A percentile compares a stretch with the other conserved stretches of the same genome.
These are phyloP conservation scores for Phaeomoniella chlamydospora DNA, from an alignment of 2,329 filamentous ascomycete genomes.

Conservation along the genomic window DNA sequence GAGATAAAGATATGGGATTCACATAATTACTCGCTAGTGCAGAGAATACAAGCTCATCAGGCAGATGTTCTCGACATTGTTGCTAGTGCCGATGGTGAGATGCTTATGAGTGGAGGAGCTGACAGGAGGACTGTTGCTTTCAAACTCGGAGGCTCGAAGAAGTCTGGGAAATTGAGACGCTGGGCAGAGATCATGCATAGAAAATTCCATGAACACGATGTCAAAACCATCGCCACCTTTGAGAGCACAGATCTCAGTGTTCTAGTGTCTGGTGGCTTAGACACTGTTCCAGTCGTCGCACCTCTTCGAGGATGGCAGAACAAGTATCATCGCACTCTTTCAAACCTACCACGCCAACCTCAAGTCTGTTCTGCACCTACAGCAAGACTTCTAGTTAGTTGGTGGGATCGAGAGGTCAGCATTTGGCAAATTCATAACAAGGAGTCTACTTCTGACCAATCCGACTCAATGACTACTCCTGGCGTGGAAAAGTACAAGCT, in stretches of 20 bases:
- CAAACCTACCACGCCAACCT: constrained; percentile 68
- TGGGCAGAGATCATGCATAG: constrained; percentile 83
- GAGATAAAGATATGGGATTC: constrained; percentile 90
- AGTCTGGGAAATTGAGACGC: constrained; percentile 40
- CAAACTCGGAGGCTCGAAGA: constrained; percentile 41
- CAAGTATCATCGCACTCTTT: constrained; percentile 68
- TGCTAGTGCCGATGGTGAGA: constrained; percentile 62
- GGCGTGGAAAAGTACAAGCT: constrained; percentile 6
- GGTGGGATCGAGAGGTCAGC: constrained; percentile 80
- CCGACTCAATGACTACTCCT: not conserved
- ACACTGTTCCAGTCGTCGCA: constrained; percentile 68
- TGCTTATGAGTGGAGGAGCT: constrained; percentile 81
- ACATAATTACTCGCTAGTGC: constrained; percentile 75
- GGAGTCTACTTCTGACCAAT: not conserved
- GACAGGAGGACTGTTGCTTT: constrained; percentile 79
- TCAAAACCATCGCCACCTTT: constrained; percentile 85
- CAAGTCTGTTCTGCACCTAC: constrained; percentile 58
- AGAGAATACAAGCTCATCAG: constrained; percentile 74
- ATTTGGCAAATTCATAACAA: constrained; percentile 47
- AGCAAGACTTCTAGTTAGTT: constrained; percentile 67
- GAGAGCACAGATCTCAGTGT: constrained; percentile 74
- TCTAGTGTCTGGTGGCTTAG: constrained; percentile 80
- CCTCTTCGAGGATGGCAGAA: constrained; percentile 63
- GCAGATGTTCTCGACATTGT: constrained; percentile 86
- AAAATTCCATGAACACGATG: constrained; percentile 82